Conservation (phyloP, 441 rosid species). For the Macaranga tanarius region DNA sequence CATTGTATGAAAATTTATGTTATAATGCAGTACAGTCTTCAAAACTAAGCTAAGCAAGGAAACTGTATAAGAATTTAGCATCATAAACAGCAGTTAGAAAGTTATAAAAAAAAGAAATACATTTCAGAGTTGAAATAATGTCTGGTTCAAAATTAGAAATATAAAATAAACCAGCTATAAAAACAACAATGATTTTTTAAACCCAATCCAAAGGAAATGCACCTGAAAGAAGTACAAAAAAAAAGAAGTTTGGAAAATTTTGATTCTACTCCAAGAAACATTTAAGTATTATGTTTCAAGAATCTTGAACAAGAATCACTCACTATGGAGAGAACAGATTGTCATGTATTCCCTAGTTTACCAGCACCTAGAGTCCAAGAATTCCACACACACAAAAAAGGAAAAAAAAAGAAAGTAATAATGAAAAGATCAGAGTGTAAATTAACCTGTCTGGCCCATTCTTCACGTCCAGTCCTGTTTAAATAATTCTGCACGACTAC, state of each 20-base stretch:
- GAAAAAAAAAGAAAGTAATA: too few species aligned
- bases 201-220: neutral
- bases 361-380: neutral
- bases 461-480: slow-evolving; percentile 73
- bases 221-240: neutral
- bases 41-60: neutral
- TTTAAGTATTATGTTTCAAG: neutral
- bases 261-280: neutral
- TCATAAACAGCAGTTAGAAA: neutral
- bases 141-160: neutral
- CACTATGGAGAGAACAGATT: neutral
- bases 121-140: neutral
- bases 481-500: slow-evolving; percentile 87
- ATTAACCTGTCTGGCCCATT: slow-evolving; percentile 89
- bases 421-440: neutral
- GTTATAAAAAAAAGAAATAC: too few species aligned
- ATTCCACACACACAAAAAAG: neutral
- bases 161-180: neutral
- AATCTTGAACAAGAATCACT: neutral
- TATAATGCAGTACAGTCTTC: neutral
- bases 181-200: neutral
- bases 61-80: neutral
- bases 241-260: neutral
- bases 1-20: neutral
- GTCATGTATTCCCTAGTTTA: neutral